Percentiles rank a stretch among this genome's conserved stretches.
Evolutionary conservation across 2,329 filamentous ascomycete species (phyloP).

Genomic region (Ophiostoma perfectum): DNA sequence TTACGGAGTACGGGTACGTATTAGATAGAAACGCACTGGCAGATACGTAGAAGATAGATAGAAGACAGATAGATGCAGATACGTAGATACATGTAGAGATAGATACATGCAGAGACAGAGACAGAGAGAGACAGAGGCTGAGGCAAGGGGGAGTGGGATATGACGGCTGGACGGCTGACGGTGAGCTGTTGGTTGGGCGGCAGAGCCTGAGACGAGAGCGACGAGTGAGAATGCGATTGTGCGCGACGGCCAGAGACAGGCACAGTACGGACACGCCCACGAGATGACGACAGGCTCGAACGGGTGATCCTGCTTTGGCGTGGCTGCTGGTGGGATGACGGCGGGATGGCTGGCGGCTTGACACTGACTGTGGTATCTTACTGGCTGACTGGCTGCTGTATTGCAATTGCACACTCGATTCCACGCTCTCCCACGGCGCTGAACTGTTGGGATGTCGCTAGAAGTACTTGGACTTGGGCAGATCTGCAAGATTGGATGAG

Average conservation of each 20-base stretch:
- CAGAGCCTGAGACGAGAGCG: too few relatives aligned
- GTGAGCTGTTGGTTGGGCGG: background rate
- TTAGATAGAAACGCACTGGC: too few relatives aligned
- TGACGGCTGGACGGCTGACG: background rate
- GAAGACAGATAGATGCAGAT: too few relatives aligned
- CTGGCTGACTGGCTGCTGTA: background rate
- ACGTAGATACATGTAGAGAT: too few relatives aligned
- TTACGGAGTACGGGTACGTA: too few relatives aligned
- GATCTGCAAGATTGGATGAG: background rate
- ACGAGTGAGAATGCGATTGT: too few relatives aligned
- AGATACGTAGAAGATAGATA: too few relatives aligned
- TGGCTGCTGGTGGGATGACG: background rate
- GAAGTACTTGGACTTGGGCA: background rate
- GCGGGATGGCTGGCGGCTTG: background rate
- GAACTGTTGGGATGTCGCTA: background rate
- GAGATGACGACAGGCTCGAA: background rate
- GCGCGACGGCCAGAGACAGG: too few relatives aligned
- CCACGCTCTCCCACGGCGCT: too few relatives aligned
- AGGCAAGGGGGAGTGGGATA: background rate
- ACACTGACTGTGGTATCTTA: background rate
- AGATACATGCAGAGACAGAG: background rate
- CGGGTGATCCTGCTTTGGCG: background rate
- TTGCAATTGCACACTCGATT: too few relatives aligned
- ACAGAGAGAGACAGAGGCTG: background rate
- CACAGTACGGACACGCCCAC: background rate